Base-by-base conservation (phyloP, 78 protist genomes). In the Diacronema lutheri region DNA sequence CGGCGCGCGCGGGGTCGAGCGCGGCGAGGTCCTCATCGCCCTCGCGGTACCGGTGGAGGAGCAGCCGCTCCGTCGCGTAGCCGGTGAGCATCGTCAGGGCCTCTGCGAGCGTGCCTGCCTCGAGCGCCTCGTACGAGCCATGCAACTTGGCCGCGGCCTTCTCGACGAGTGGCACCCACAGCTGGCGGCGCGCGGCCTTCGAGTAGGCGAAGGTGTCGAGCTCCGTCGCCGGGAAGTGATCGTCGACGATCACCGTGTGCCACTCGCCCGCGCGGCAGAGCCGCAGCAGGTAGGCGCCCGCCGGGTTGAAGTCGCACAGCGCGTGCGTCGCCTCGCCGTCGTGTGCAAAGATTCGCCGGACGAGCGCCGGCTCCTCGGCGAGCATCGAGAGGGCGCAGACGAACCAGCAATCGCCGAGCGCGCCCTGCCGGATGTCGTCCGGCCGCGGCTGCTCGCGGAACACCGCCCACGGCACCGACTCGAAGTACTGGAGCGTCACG, bases 131-230 rank as follows among this genome's bases (percentile, higher is more conserved):
- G 31, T 81, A 86, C 25, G 55, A 68, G 14, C 87, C 65, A 33
- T 66, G 68, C 60, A 86, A 9, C 37, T 86, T 79, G 65, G 90
- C 90, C 9, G 74, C 74, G 20, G 90, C 90, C 72, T 86, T 86
- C 78, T 86, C 90, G 61, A 86, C 35, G 56, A 86, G 40, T 0
- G 77, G 19, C 11, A 25, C 69, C 84, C 86, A 86, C 23, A 60
- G 41, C 68, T 71, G 69, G 41, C 55, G 46, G 1, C 76, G 76
- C 19, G 76, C 76, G 12, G 76, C 26, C 41, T 65, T n/a, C 33
- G 21, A 1, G 68, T 61, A 61, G 33, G 33, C 26, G 4, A 61
- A 6, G 33, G 29, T 61, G 29, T 61, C 29, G 33, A 61, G 68
- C 68, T 9, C 68, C 33, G n/a, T 64, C 29, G 40, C 29, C 29